Conservation (phyloP, 2,329 filamentous ascomycete genomes). For the Alternaria arbusti region DNA sequence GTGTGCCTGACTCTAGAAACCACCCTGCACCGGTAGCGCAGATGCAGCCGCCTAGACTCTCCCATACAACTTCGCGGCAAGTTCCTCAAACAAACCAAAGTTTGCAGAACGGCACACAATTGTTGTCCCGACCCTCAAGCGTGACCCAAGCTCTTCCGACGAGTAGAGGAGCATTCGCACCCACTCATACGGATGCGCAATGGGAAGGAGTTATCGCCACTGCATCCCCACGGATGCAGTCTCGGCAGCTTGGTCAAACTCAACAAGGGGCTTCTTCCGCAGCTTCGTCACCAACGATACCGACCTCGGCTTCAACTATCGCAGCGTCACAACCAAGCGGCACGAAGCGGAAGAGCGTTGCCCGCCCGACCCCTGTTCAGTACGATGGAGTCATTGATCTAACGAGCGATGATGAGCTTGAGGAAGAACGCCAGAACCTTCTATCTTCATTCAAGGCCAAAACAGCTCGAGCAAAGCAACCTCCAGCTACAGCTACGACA, state of each 20-base stretch:
- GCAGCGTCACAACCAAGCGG: not conserved
- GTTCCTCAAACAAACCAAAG: not conserved
- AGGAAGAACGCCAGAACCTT: constrained; percentile 20
- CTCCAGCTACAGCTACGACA: not conserved
- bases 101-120: not conserved
- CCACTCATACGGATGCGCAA: constrained; percentile 1
- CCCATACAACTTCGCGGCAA: not conserved
- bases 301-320: not conserved
- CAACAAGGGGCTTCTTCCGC: not conserved
- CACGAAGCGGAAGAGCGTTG: not conserved
- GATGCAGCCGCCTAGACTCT: not conserved
- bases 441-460: constrained; percentile 17
- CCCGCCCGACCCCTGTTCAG: not conserved
- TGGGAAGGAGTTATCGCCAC: constrained; percentile 1
- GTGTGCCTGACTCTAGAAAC: not conserved
- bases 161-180: not conserved
- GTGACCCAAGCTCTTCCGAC: not conserved
- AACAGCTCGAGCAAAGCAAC: not conserved
- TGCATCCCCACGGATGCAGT: not conserved
- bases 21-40: not conserved
- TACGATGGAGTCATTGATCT: constrained; percentile 20
- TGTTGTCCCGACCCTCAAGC: not conserved
- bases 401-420: constrained; percentile 17
- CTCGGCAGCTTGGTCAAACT: not conserved
- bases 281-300: not conserved